phyloP scores from a whole-genome alignment of 805 yeast species.

The Starmerella apicola region DNA sequence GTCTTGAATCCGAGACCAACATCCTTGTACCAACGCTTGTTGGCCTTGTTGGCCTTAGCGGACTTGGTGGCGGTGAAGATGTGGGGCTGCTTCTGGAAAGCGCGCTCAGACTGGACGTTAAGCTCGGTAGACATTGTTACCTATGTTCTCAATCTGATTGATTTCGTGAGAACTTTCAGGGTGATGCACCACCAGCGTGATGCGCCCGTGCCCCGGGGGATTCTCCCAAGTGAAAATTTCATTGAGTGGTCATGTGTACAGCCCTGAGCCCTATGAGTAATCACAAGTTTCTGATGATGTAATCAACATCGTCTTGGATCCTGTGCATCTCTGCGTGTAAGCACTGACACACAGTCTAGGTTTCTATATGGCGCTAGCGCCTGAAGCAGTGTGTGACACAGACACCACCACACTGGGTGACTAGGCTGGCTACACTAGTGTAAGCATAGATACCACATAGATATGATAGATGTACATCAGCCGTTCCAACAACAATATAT shows the following conservation, averaged over 20 bases:
- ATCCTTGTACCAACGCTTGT: conserved; percentile 99
- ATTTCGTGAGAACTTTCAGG: conserved; percentile 15
- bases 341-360: too few relatives aligned
- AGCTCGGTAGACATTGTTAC: conserved; percentile 89
- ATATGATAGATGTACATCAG: too few relatives aligned
- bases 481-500: background rate
- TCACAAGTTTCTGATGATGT: background rate
- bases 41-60: conserved; percentile 86
- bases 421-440: too few relatives aligned
- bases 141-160: conserved; percentile 16
- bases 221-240: conserved; percentile 4
- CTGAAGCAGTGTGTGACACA: too few relatives aligned
- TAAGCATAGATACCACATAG: too few relatives aligned
- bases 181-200: conserved; percentile 1
- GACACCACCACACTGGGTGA: too few relatives aligned
- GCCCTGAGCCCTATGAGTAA: conserved; percentile 17
- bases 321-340: background rate
- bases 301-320: background rate
- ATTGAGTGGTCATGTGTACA: conserved; percentile 5
- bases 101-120: conserved; percentile 99
- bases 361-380: too few relatives aligned
- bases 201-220: conserved; percentile 10
- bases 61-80: conserved; percentile 99
- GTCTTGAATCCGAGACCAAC: conserved; percentile 99
- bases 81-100: conserved; percentile 99